Base-by-base conservation (phyloP, 306 rosid genomes). In the Prunus armeniaca region DNA sequence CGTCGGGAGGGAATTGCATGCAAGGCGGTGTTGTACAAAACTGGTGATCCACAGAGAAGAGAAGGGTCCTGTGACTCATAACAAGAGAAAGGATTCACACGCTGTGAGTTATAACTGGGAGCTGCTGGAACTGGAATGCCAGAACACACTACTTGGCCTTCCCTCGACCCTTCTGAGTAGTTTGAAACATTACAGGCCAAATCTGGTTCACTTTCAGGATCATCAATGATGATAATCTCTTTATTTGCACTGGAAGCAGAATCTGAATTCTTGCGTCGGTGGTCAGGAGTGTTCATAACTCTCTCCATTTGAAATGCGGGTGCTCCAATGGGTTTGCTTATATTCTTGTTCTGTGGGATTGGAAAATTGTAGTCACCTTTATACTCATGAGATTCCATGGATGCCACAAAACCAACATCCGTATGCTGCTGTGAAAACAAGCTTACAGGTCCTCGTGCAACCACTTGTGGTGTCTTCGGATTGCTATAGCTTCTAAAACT, bases 171-270 rank as follows among this genome's bases (percentile, higher is more conserved):
- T 77, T 79, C 78, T 3, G 65, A 58, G 74, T 79, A 74, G 41
- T 65, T 85, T 17, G 34, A 78, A 66, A 55, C 72, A 62, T 80
- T 72, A 68, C 77, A 28, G 27, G 60, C 30, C 78, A 75, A 60
- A 65, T 82, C 70, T 65, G 76, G 80, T 45, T 76, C 86, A 77
- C 71, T 22, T 66, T 85, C 83, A 24, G 77, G 70, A 70, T 87
- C 91, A 75, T 83, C 80, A 19, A 82, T 77, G 41, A 77, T 63
- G 69, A 80, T 70, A 57, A 82, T 79, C 77, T 87, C 88, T 78
- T 75, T 77, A 12, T 25, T 24, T 38, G 73, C 24, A 72, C 34
- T 76, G 38, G 65, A 58, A 9, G 82, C 67, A 72, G 81, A 71
- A 80, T 20, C 51, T 63, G 69, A 52, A 77, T 69, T 80, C 72